A percentile compares a stretch with the other conserved stretches of the same genome.
Evolutionary conservation across 805 yeast species (phyloP).

Genomic region (Starmerella stigmatis): DNA sequence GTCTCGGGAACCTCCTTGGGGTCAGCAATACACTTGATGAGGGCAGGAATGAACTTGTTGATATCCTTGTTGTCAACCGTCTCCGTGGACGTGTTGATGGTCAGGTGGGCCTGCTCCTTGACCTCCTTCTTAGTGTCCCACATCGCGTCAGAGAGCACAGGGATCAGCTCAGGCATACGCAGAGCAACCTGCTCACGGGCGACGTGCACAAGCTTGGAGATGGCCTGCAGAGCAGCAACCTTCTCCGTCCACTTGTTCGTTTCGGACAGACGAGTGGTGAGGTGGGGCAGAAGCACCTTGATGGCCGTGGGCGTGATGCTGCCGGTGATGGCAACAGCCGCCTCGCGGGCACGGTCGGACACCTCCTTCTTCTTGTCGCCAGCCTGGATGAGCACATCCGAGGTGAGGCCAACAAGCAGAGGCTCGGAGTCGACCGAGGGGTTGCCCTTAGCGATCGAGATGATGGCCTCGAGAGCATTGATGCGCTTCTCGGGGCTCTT

Average conservation of each 20-base stretch:
- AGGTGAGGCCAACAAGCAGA: slow-evolving; percentile 64
- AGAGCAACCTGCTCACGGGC: slow-evolving; percentile 94
- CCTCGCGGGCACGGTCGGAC: slow-evolving; percentile 61
- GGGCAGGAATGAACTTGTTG: slow-evolving; percentile 96
- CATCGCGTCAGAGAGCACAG: slow-evolving; percentile 97
- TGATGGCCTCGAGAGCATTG: slow-evolving; percentile 74
- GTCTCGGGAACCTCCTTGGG: slow-evolving; percentile 98
- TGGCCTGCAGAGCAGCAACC: slow-evolving; percentile 76
- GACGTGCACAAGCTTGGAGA: slow-evolving; percentile 79
- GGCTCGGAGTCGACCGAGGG: slow-evolving; percentile 82
- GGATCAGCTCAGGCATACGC: slow-evolving; percentile 99
- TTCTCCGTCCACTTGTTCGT: slow-evolving; percentile 95
- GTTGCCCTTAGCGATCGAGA: slow-evolving; percentile 67
- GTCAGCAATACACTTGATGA: slow-evolving; percentile 91
- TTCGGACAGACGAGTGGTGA: slow-evolving; percentile 54
- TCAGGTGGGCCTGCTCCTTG: slow-evolving; percentile 88
- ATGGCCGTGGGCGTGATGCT: slow-evolving; percentile 88
- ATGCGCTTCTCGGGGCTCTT: slow-evolving; percentile 54
- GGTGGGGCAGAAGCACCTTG: slow-evolving; percentile 77
- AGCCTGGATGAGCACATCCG: slow-evolving; percentile 60
- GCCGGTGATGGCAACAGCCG: slow-evolving; percentile 65
- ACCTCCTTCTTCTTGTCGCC: slow-evolving; percentile 84
- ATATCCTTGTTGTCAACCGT: slow-evolving; percentile 99
- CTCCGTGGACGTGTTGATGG: slow-evolving; percentile 93
- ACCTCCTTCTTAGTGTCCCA: slow-evolving; percentile 99